phyloP scores from a whole-genome alignment of 768 basidiomycete genomes.

The Hypsizygus marmoreus region DNA sequence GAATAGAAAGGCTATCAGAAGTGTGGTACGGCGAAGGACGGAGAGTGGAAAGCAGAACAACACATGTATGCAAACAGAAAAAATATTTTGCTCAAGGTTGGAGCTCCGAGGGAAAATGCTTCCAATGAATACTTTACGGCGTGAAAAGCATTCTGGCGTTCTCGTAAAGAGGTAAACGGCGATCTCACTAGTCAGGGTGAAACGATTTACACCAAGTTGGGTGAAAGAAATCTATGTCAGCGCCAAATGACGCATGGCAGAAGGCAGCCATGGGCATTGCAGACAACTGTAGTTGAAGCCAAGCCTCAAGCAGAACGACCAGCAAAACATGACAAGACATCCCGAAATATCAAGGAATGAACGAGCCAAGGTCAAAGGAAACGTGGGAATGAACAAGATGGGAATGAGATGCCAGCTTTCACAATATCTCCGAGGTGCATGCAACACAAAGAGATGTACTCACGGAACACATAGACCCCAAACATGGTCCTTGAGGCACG shows the following conservation, averaged over 20 bases:
- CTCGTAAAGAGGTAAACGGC: too few species aligned
- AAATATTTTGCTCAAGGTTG: not conserved
- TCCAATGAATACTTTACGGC: not conserved
- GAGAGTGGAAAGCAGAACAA: too few species aligned
- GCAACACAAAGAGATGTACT: conserved; percentile 26
- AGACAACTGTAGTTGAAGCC: not conserved
- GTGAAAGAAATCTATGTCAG: not conserved
- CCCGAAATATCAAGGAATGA: too few species aligned
- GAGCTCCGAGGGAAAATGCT: not conserved
- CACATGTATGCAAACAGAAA: not conserved
- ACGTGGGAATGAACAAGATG: not conserved
- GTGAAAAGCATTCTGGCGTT: too few species aligned
- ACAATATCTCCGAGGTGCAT: conserved; percentile 1
- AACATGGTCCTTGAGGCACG: conserved; percentile 54
- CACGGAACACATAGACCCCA: conserved; percentile 69
- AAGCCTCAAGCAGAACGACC: not conserved
- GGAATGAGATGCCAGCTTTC: not conserved
- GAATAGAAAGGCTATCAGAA: conserved; percentile 4
- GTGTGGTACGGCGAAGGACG: not conserved
- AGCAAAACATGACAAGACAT: not conserved
- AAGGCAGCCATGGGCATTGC: not conserved
- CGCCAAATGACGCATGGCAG: not conserved
- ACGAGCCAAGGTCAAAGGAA: too few species aligned
- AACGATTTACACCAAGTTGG: not conserved
- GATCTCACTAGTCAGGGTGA: too few species aligned